phyloP scores from a whole-genome alignment of 1,284 basidiomycete species.

The Neotropicomus parvogracilis region DNA sequence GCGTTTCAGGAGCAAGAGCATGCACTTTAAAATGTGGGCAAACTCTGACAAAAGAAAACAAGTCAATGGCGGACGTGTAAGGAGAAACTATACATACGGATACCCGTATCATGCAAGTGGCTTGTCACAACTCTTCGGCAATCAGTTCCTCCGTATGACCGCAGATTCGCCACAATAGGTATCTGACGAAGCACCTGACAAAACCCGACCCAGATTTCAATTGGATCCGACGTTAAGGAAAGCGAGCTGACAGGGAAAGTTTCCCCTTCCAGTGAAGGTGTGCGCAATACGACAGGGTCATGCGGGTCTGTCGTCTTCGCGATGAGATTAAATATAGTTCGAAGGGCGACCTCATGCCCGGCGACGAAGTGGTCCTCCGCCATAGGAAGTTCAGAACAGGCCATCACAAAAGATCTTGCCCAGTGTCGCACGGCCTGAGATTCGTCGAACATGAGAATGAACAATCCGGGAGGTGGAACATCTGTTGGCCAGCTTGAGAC shows the following conservation, averaged over 20 bases:
- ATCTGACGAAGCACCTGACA: slow-evolving; percentile 48
- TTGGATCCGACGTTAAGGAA: slow-evolving; percentile 37
- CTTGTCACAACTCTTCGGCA: slow-evolving; percentile 51
- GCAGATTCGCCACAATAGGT: slow-evolving; percentile 45
- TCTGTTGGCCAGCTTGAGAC: slow-evolving; percentile 55
- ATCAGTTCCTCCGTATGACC: slow-evolving; percentile 37
- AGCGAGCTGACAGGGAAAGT: slow-evolving; percentile 14
- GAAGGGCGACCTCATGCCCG: slow-evolving; percentile 45
- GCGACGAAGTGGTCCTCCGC: slow-evolving; percentile 42
- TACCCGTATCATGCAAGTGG: slow-evolving; percentile 60
- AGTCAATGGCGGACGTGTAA: not conserved
- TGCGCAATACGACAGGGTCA: not conserved
- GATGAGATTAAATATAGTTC: slow-evolving; percentile 33
- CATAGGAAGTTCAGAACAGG: slow-evolving; percentile 44
- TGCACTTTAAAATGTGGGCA: slow-evolving; percentile 56
- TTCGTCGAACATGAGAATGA: slow-evolving; percentile 57
- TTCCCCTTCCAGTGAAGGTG: slow-evolving; percentile 7
- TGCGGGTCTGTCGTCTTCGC: slow-evolving; percentile 12
- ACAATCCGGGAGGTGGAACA: slow-evolving; percentile 53
- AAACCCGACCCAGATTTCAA: slow-evolving; percentile 56
- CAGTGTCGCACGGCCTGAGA: slow-evolving; percentile 51
- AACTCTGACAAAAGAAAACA: slow-evolving; percentile 51
- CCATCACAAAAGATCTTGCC: slow-evolving; percentile 45
- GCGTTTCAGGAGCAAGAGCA: slow-evolving; percentile 51
- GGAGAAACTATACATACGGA: slow-evolving; percentile 48